A percentile compares a stretch with the other conserved stretches of the same genome.
Conservation (phyloP, 805 yeast genomes). For the Kazachstania psychrophila region DNA sequence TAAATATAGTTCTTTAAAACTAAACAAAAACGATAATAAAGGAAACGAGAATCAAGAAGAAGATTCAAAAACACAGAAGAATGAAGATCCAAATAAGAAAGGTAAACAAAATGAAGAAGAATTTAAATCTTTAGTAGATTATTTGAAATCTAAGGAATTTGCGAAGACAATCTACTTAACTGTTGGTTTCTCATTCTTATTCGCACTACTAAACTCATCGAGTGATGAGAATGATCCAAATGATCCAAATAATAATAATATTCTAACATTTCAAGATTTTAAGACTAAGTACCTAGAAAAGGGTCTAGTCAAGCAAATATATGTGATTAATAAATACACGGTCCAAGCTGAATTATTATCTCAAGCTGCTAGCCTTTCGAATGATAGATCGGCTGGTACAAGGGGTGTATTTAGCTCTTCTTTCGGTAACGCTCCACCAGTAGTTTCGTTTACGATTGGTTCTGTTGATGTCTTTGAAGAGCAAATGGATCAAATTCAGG, state of each 20-base stretch:
- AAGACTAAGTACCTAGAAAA: conserved; percentile 66
- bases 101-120: conserved; percentile 14
- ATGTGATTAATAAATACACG: conserved; percentile 60
- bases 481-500: conserved; percentile 66
- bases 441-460: conserved; percentile 75
- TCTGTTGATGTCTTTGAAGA: conserved; percentile 80
- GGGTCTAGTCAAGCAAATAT: conserved; percentile 66
- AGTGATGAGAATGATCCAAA: conserved; percentile 15
- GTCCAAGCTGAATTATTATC: conserved; percentile 61
- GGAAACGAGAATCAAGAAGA: too few species aligned
- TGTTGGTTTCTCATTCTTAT: conserved; percentile 32
- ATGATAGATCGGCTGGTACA: conserved; percentile 1
- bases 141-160: conserved; percentile 37
- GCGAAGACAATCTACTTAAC: conserved; percentile 33
- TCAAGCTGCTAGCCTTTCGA: conserved; percentile 19
- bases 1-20: too few species aligned
- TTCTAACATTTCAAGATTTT: conserved; percentile 70
- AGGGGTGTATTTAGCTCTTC: neutral
- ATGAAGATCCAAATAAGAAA: neutral
- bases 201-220: conserved; percentile 26
- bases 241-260: conserved; percentile 11
- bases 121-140: conserved; percentile 28
- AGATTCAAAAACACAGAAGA: too few species aligned
- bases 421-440: conserved; percentile 22
- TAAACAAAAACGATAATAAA: too few species aligned